phyloP scores from a whole-genome alignment of 768 basidiomycete species.

The Mycena capillaripes region DNA sequence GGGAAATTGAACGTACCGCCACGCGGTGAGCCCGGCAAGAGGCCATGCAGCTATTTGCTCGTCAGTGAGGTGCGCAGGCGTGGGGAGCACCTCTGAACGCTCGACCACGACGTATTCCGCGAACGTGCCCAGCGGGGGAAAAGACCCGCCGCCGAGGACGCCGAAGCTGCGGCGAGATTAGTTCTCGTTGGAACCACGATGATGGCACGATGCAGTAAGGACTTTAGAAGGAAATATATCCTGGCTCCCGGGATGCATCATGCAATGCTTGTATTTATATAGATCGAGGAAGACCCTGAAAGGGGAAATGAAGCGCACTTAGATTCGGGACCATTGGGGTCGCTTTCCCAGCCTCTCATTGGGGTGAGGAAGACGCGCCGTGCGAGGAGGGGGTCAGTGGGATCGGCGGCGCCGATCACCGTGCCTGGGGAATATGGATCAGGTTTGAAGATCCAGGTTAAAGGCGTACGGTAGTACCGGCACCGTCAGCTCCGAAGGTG shows the following conservation, averaged over 20 bases:
- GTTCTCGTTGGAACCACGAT: no score
- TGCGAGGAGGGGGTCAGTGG: conserved; percentile 68
- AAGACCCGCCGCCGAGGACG: conserved; percentile 72
- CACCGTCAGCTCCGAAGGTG: conserved; percentile 80
- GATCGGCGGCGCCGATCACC: conserved; percentile 70
- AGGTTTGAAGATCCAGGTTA: no score
- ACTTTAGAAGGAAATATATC: no score
- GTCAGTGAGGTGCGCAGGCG: conserved; percentile 78
- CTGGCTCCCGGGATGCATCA: no score
- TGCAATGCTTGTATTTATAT: no score
- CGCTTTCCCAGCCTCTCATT: conserved; percentile 80
- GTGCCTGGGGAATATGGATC: conserved; percentile 56
- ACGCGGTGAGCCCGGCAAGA: conserved; percentile 83
- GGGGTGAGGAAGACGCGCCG: conserved; percentile 84
- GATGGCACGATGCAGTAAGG: no score
- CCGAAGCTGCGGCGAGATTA: conserved; percentile 61
- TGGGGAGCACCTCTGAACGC: conserved; percentile 73
- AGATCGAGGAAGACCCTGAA: no score
- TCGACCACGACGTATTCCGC: conserved; percentile 82
- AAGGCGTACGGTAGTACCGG: no score
- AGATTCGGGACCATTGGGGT: conserved; percentile 76
- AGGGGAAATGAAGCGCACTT: no score
- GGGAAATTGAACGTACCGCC: conserved; percentile 70
- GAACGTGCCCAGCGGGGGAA: conserved; percentile 77
- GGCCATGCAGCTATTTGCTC: conserved; percentile 85